Evolutionary conservation across 305 asterid genomes (phyloP).

Genomic region (Striga hermonthica): DNA sequence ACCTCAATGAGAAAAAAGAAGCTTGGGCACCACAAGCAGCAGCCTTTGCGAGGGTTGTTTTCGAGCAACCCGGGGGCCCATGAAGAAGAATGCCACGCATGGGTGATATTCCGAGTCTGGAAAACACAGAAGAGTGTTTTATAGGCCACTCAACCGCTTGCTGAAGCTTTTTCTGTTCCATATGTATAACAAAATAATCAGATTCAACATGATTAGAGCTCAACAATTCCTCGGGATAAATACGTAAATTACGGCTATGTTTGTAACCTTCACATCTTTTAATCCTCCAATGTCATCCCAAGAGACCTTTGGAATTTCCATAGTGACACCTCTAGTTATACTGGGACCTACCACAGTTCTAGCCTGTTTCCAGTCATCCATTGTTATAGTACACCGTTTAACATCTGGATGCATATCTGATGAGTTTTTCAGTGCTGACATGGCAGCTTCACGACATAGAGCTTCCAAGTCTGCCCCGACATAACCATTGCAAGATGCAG

Average conservation of each 20-base stretch:
- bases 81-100: slow-evolving; percentile 85
- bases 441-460: slow-evolving; percentile 79
- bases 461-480: slow-evolving; percentile 98
- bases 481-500: slow-evolving; percentile 89
- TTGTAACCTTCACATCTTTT: slow-evolving; percentile 69
- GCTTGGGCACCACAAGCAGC: slow-evolving; percentile 96
- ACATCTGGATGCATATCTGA: slow-evolving; percentile 34
- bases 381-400: slow-evolving; percentile 35
- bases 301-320: slow-evolving; percentile 81
- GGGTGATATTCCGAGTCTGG: slow-evolving; percentile 78
- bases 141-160: slow-evolving; percentile 99
- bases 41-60: slow-evolving; percentile 95
- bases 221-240: slow-evolving; percentile 11
- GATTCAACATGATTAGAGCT: slow-evolving; percentile 14
- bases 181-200: slow-evolving; percentile 15
- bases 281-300: slow-evolving; percentile 98
- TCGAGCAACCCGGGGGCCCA: slow-evolving; percentile 99
- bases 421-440: slow-evolving; percentile 52
- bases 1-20: slow-evolving; percentile 94
- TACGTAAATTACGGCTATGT: slow-evolving; percentile 15
- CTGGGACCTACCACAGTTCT: slow-evolving; percentile 87
- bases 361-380: slow-evolving; percentile 76
- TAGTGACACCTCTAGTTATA: slow-evolving; percentile 87
- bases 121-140: slow-evolving; percentile 65
- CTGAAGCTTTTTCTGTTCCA: slow-evolving; percentile 84